Conservation (phyloP, 2,329 filamentous ascomycete genomes). For the Arachnopeziza araneosa region DNA sequence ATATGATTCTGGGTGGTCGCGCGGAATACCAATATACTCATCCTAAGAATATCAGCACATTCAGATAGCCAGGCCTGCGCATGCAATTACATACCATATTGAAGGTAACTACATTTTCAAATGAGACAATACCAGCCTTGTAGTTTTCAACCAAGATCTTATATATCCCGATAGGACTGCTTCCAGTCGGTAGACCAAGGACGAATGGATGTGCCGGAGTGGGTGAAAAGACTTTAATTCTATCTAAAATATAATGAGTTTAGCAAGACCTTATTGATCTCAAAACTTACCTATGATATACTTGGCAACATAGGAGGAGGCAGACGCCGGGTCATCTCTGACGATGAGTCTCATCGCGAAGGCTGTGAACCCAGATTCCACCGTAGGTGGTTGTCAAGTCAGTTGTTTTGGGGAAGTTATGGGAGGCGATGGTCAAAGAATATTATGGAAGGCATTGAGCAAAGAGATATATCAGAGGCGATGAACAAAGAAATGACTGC, state of each 20-base stretch:
- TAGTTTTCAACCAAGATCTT: slow-evolving; percentile 65
- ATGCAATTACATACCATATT: slow-evolving; percentile 62
- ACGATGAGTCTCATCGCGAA: slow-evolving; percentile 73
- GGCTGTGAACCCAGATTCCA: slow-evolving; percentile 1
- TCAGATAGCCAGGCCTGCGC: not conserved
- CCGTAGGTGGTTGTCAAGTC: not conserved
- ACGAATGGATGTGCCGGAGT: slow-evolving; percentile 71
- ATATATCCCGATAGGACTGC: slow-evolving; percentile 74
- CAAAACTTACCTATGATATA: slow-evolving; percentile 63
- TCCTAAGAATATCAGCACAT: slow-evolving; percentile 45
- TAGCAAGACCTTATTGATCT: not conserved
- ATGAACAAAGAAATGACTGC: not conserved
- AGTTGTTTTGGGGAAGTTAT: not conserved
- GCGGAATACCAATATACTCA: slow-evolving; percentile 79
- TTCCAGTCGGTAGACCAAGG: slow-evolving; percentile 77
- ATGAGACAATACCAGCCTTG: slow-evolving; percentile 69
- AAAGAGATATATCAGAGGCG: not conserved
- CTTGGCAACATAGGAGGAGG: slow-evolving; percentile 72
- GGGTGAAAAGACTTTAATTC: slow-evolving; percentile 72
- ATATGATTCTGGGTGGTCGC: slow-evolving; percentile 80
- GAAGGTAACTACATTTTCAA: slow-evolving; percentile 85
- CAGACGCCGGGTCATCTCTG: slow-evolving; percentile 61
- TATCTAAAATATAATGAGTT: slow-evolving; percentile 42
- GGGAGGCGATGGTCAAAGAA: too few species aligned
- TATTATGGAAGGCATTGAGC: not conserved